A percentile compares a stretch with the other conserved stretches of the same genome.
phyloP scores from a whole-genome alignment of 2,329 filamentous ascomycete species.

The Thermoascus crustaceus region DNA sequence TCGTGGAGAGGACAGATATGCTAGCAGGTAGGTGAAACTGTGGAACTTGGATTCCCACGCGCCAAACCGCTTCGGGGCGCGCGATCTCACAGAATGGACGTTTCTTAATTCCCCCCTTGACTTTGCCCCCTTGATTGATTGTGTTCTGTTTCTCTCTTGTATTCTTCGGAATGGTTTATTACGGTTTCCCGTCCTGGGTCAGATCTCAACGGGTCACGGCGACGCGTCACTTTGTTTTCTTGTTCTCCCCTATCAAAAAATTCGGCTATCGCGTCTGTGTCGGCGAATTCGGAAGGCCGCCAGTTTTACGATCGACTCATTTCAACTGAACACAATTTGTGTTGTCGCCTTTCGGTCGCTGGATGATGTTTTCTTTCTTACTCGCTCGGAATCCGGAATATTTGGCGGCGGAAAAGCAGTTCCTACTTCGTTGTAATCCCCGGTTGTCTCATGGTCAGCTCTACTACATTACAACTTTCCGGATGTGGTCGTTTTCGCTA shows the following conservation, averaged over 20 bases:
- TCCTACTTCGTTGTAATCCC: constrained; percentile 37
- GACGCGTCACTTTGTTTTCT: constrained; percentile 29
- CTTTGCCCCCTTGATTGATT: constrained; percentile 5
- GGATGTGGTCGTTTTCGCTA: constrained; percentile 32
- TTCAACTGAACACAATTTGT: constrained; percentile 22
- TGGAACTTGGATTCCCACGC: constrained; percentile 7
- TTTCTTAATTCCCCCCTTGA: constrained; percentile 10
- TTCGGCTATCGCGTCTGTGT: constrained; percentile 26
- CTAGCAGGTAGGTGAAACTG: constrained; percentile 31
- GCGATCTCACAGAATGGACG: constrained; percentile 12
- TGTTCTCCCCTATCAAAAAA: constrained; percentile 14
- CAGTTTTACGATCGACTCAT: constrained; percentile 25
- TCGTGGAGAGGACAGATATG: constrained; percentile 31
- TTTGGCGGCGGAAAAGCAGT: constrained; percentile 34
- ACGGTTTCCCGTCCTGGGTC: constrained; percentile 21
- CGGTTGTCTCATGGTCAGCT: constrained; percentile 38
- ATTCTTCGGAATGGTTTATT: constrained; percentile 29
- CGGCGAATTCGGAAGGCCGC: constrained; percentile 28
- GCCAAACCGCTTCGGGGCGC: constrained; percentile 9
- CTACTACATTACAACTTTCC: constrained; percentile 29
- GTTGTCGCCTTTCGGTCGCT: constrained; percentile 29
- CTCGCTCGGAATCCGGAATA: constrained; percentile 31
- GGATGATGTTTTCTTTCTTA: constrained; percentile 30
- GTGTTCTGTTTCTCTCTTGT: constrained; percentile 20
- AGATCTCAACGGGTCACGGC: constrained; percentile 29